Evolutionary conservation across 2,329 filamentous ascomycete species (phyloP).

Genomic region (Cadophora sp.): DNA sequence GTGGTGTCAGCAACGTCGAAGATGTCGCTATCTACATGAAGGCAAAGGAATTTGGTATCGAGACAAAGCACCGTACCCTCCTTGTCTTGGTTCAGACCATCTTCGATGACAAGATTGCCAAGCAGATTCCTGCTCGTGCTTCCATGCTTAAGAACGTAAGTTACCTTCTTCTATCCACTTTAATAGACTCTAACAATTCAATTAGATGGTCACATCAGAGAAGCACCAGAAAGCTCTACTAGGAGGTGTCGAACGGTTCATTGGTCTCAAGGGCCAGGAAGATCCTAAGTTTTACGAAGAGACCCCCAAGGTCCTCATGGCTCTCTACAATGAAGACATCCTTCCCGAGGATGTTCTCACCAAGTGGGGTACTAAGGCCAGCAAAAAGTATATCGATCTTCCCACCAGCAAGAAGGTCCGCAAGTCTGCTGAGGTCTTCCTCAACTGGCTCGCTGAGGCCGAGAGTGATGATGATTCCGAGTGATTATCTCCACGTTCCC

Average conservation of each 20-base stretch:
- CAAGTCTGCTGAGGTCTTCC: conserved; percentile 91
- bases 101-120: conserved; percentile 87
- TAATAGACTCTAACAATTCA: conserved; percentile 30
- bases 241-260: conserved; percentile 91
- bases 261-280: conserved; percentile 73
- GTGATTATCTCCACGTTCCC: conserved; percentile 45
- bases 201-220: conserved; percentile 82
- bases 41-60: conserved; percentile 94
- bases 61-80: conserved; percentile 91
- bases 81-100: conserved; percentile 91
- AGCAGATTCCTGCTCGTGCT: conserved; percentile 85
- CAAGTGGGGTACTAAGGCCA: conserved; percentile 92
- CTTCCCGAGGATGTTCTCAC: conserved; percentile 86
- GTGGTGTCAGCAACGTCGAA: conserved; percentile 78
- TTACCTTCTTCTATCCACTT: conserved; percentile 24
- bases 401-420: conserved; percentile 92
- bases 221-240: conserved; percentile 95
- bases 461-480: conserved; percentile 75
- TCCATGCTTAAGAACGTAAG: conserved; percentile 86
- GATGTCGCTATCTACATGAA: conserved; percentile 95
- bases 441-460: conserved; percentile 90
- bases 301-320: conserved; percentile 85
- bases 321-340: conserved; percentile 90
- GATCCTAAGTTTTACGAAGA: conserved; percentile 79
- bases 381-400: conserved; percentile 97